Conservation (phyloP, 2,329 filamentous ascomycete genomes). For the Ampelomyces quisqualis region DNA sequence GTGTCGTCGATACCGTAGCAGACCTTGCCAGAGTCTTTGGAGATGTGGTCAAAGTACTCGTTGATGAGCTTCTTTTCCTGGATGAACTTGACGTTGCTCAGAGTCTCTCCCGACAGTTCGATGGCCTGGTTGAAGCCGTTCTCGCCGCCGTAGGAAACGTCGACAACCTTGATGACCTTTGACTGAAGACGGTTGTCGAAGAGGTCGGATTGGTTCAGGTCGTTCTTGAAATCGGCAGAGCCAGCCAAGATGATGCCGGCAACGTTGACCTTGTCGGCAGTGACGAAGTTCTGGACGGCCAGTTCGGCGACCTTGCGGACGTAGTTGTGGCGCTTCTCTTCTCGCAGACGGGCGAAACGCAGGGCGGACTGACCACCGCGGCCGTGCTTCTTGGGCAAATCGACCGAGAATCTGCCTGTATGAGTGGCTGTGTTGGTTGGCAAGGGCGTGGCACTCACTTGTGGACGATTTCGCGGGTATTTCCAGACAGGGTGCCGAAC, state of each 20-base stretch:
- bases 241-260: conserved; percentile 92
- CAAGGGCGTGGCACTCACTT: conserved; percentile 53
- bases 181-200: conserved; percentile 87
- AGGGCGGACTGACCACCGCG: conserved; percentile 99
- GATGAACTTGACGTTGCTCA: conserved; percentile 99
- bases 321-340: conserved; percentile 99
- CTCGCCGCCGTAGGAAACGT: conserved; percentile 97
- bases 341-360: conserved; percentile 98
- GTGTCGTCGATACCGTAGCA: conserved; percentile 99
- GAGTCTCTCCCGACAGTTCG: conserved; percentile 88
- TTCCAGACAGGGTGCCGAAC: conserved; percentile 94
- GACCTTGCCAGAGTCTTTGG: conserved; percentile 92
- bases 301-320: conserved; percentile 97
- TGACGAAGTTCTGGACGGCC: conserved; percentile 98
- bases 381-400: conserved; percentile 99
- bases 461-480: conserved; percentile 94
- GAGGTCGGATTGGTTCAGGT: conserved; percentile 94
- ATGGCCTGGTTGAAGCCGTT: conserved; percentile 99
- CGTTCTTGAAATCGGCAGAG: conserved; percentile 99
- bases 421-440: background rate
- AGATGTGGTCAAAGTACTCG: conserved; percentile 98
- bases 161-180: conserved; percentile 99
- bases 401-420: conserved; percentile 87
- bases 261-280: conserved; percentile 96
- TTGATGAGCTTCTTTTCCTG: conserved; percentile 99